Base-by-base conservation (phyloP, 2,329 filamentous ascomycete genomes). In the Diaporthe ilicicola region DNA sequence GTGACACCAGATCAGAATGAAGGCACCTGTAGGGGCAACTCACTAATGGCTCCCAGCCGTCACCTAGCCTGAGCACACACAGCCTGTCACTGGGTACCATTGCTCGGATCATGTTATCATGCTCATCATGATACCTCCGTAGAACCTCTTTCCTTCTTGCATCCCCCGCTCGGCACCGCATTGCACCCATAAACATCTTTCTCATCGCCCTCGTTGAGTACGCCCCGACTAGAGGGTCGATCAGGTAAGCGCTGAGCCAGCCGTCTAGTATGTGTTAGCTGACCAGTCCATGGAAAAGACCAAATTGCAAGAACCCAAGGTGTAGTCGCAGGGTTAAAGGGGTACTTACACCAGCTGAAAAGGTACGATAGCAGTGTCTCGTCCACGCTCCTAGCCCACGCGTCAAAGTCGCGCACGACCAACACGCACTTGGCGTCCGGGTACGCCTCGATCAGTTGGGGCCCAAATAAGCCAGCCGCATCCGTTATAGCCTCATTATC, bases 331-430 rank as follows among this genome's bases (percentile, higher is more conserved):
- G 22, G 17, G 17, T 17, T 22, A 48, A 19, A 2, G n/a, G 59
- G 19, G 59, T 12, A 62, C 59, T 62, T 62, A 48, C 48, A 62
- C 42, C 27, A 62, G 42, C 59, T 48, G 12, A 48, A 69, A 22
- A 70, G 46, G 10, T 50, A 53, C 1, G 44, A 44, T 78, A 84
- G 15, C 24, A 75, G 67, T 13, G 39, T 59, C 19, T 70, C 73
- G 13, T 66, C 42, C 34, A 72, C 70, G 29, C 69, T 72, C 19
- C 50, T 37, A 27, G 61, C 71, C 73, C 74, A 75, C 27, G 64
- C 61, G 1, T 74, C 74, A 65, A 73, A 73, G 39, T 73, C 73
- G 8, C 74, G 68, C 50, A 74, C 50, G 22, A 75, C 71, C 12
- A 75, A 32, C 12, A 75, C 54, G 10, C 75, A 72, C 55, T 72